Evolutionary conservation across 352 stramenopile species (phyloP), one percentile per base, ranked within the genome.

Genomic region (Pythium aristosporum): DNA sequence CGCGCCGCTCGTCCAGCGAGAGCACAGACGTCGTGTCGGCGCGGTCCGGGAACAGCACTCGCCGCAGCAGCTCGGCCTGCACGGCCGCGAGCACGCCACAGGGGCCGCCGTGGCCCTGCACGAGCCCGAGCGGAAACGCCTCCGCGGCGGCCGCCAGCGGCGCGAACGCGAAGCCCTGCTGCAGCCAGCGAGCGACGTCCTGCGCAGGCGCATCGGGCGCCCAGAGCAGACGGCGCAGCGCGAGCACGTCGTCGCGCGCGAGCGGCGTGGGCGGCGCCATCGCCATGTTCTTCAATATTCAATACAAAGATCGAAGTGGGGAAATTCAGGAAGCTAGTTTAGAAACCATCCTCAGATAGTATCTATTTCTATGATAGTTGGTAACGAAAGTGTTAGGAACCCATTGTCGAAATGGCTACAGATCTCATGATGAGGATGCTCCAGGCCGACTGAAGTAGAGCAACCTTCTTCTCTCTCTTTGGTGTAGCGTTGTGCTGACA

Each of bases 51-150:
- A 91, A 87, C 25, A 93, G 61, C 43, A 82, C 73, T n/a, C 75
- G 47, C 21, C 76, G 73, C 62, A 92, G 48, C 37, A 96, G 52
- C 60, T 90, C 80, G 30, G 81, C 86, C 55, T 95, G 86, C 28
- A 95, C 82, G 1, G 77, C 79, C 5, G 88, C 88, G 44, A 96
- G 67, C 7, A 96, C 82, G 55, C 88, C 88, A 57, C 88, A 95
- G 7, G 88, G 88, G 1, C 88, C 88, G 47, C 86, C 88, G 36
- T 92, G 79, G 34, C 69, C 68, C 69, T 95, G 88, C 62, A 85
- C 73, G 6, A 96, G 72, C 15, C 82, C 87, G n/a, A 91, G 57
- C 25, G 73, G 64, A 49, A 89, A 91, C 11, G 37, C 52, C 42
- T 30, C 5, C 25, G 39, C 51, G 37, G 39, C 47, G 21, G 59